Evolutionary conservation across 768 basidiomycete genomes (phyloP).

Genomic region (Daedaleopsis sinensis): DNA sequence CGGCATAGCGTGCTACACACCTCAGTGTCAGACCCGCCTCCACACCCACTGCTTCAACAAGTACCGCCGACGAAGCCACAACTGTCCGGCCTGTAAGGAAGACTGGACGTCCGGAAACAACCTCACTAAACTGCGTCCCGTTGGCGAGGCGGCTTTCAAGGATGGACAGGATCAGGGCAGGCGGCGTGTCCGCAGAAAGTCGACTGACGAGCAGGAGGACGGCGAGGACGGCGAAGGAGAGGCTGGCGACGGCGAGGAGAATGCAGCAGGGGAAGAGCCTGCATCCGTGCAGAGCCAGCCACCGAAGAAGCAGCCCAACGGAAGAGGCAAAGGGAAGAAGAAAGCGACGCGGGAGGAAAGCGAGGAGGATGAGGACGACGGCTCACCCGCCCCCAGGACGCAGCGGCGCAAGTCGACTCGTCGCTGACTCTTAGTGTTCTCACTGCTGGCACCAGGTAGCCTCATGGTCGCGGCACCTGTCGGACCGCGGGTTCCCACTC

Average conservation of each 20-base stretch:
- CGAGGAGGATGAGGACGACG: slow-evolving; percentile 47
- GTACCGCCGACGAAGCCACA: slow-evolving; percentile 45
- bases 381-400: slow-evolving; percentile 20
- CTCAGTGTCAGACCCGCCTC: slow-evolving; percentile 64
- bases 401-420: slow-evolving; percentile 27
- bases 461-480: background rate
- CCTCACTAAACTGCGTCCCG: slow-evolving; percentile 47
- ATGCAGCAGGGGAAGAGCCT: slow-evolving; percentile 35
- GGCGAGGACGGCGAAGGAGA: slow-evolving; percentile 51
- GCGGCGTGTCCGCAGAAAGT: slow-evolving; percentile 36
- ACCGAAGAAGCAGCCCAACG: slow-evolving; percentile 28
- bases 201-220: slow-evolving; percentile 31
- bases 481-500: slow-evolving; percentile 1
- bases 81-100: slow-evolving; percentile 59
- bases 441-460: background rate
- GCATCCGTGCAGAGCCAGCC: slow-evolving; percentile 34
- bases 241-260: slow-evolving; percentile 45
- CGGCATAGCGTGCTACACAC: slow-evolving; percentile 62
- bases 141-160: slow-evolving; percentile 72
- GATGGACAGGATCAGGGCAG: slow-evolving; percentile 50
- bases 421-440: slow-evolving; percentile 9
- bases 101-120: slow-evolving; percentile 62
- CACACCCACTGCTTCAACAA: slow-evolving; percentile 66
- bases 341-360: slow-evolving; percentile 31
- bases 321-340: slow-evolving; percentile 21